Evolutionary conservation across 495 filamentous ascomycete species (phyloP).

Genomic region (Penicillium macrosclerotiorum): DNA sequence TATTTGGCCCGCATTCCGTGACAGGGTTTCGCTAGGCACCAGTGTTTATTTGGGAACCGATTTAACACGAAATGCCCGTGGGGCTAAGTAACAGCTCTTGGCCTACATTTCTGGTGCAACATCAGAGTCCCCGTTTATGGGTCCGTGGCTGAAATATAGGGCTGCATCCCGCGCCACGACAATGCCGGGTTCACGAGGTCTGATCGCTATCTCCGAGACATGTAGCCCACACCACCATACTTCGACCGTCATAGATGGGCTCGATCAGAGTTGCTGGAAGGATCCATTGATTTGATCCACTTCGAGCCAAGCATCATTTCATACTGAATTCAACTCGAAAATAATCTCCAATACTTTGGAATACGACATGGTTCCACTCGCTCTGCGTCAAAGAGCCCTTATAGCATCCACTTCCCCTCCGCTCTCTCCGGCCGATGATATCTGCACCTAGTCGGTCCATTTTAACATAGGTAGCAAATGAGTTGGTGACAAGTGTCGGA

Average conservation of each 20-base stretch:
- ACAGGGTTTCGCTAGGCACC: slow-evolving; percentile 16
- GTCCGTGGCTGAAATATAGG: slow-evolving; percentile 18
- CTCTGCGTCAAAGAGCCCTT: too few species aligned
- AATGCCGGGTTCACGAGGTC: slow-evolving; percentile 1
- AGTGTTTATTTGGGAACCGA: slow-evolving; percentile 8
- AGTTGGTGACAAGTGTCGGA: slow-evolving; percentile 18
- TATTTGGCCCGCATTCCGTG: neutral
- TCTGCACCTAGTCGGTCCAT: slow-evolving; percentile 11
- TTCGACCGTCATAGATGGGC: too few species aligned
- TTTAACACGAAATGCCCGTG: neutral
- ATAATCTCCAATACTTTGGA: too few species aligned
- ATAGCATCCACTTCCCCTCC: too few species aligned
- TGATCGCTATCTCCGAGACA: too few species aligned
- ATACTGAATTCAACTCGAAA: too few species aligned
- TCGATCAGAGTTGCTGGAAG: neutral
- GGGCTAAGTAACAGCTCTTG: slow-evolving; percentile 9
- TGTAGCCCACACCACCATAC: too few species aligned
- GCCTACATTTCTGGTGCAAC: slow-evolving; percentile 18
- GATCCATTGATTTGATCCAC: neutral
- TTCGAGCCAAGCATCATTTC: too few species aligned
- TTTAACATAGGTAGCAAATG: slow-evolving; percentile 14
- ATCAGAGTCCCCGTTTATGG: slow-evolving; percentile 4
- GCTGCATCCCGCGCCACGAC: slow-evolving; percentile 20
- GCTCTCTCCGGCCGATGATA: neutral
- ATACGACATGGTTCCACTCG: neutral